phyloP scores from a whole-genome alignment of 352 stramenopile genomes.

The Phytopythium delawarense region DNA sequence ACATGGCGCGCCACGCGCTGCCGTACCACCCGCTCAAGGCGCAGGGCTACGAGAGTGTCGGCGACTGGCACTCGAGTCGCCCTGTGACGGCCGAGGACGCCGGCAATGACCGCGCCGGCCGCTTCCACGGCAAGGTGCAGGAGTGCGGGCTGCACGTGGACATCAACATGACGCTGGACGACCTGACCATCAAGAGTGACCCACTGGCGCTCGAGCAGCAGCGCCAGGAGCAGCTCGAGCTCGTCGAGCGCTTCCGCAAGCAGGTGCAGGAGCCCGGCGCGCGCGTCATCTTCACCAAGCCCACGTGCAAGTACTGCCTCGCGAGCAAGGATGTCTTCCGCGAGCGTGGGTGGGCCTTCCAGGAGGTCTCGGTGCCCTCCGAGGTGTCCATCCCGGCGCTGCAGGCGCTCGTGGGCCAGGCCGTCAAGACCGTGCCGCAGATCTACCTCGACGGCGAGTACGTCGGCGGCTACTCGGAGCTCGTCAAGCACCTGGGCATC shows the following conservation, averaged over 20 bases:
- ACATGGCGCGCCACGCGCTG: conserved; percentile 63
- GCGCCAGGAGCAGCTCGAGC: conserved; percentile 26
- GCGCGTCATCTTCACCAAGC: conserved; percentile 64
- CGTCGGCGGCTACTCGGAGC: conserved; percentile 75
- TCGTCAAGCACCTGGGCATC: conserved; percentile 58
- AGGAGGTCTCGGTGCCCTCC: conserved; percentile 56
- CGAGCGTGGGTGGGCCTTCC: conserved; percentile 49
- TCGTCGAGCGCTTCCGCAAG: conserved; percentile 19
- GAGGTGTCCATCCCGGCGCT: conserved; percentile 55
- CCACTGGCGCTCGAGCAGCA: conserved; percentile 43
- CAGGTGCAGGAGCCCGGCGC: conserved; percentile 45
- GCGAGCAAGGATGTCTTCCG: conserved; percentile 57
- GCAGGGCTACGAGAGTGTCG: conserved; percentile 77
- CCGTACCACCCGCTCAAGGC: conserved; percentile 85
- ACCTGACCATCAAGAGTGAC: conserved; percentile 40
- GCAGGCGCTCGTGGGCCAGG: conserved; percentile 47
- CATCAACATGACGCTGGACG: conserved; percentile 58
- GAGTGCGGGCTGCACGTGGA: conserved; percentile 85
- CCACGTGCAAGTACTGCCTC: conserved; percentile 72
- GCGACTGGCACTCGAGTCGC: conserved; percentile 82
- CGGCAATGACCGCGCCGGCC: conserved; percentile 66
- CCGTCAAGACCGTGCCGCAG: conserved; percentile 74
- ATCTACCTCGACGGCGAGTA: conserved; percentile 78
- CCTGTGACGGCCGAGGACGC: conserved; percentile 58
- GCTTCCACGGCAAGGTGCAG: conserved; percentile 78